Percentiles rank a stretch among this genome's conserved stretches.
phyloP scores from a whole-genome alignment of 768 basidiomycete genomes.

The Suillus hirtellus region DNA sequence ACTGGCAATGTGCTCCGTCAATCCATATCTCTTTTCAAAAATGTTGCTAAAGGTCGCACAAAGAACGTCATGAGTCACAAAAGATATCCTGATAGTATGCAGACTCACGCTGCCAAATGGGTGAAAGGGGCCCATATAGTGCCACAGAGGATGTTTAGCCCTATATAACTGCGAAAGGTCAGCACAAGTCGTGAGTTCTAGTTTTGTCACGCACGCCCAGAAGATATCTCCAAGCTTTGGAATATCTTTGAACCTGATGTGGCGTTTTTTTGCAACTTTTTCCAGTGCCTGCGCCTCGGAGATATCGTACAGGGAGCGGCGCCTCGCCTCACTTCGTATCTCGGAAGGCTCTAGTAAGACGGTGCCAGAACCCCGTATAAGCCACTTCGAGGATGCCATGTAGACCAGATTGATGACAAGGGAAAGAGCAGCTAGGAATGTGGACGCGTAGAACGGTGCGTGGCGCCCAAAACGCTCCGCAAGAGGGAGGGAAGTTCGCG shows the following conservation, averaged over 20 bases:
- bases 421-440: constrained; percentile 62
- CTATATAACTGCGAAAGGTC: constrained; percentile 56
- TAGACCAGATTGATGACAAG: constrained; percentile 71
- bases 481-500: constrained; percentile 76
- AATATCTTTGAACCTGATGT: constrained; percentile 60
- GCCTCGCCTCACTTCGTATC: constrained; percentile 53
- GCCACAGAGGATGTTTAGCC: constrained; percentile 74
- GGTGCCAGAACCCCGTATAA: constrained; percentile 59
- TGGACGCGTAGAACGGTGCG: constrained; percentile 74
- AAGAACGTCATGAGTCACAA: constrained; percentile 10
- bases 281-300: constrained; percentile 64
- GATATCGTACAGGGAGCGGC: constrained; percentile 43
- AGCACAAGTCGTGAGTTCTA: constrained; percentile 1
- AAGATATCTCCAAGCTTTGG: constrained; percentile 72
- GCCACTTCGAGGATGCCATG: constrained; percentile 61
- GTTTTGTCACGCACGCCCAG: constrained; percentile 58
- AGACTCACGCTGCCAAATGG: constrained; percentile 68
- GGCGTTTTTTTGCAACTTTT: constrained; percentile 64
- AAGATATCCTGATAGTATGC: neutral
- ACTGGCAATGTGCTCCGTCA: constrained; percentile 62
- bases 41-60: constrained; percentile 52
- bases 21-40: constrained; percentile 63
- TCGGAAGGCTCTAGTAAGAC: constrained; percentile 63
- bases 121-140: constrained; percentile 78
- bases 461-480: constrained; percentile 63